Evolutionary conservation across 345 rosid species (phyloP).

Genomic region (Syzygium aromaticum): DNA sequence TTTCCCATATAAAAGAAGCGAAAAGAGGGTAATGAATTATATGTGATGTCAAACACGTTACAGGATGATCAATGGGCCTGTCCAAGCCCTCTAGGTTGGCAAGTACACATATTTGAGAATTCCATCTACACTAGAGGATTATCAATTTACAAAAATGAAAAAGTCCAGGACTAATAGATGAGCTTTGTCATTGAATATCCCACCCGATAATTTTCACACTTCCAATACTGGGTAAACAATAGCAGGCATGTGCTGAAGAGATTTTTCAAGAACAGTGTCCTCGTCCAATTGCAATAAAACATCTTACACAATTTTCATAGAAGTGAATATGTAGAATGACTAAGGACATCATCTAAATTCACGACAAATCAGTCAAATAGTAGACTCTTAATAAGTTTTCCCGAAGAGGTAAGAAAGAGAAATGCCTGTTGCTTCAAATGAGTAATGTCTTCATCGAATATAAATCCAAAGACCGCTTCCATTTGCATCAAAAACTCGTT

Average conservation of each 20-base stretch:
- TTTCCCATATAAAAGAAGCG: neutral
- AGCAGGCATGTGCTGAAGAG: neutral
- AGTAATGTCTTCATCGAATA: constrained; percentile 57
- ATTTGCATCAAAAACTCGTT: constrained; percentile 74
- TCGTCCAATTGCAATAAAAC: neutral
- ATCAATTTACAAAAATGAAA: neutral
- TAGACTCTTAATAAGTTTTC: neutral
- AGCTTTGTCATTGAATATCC: neutral
- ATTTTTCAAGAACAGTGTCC: neutral
- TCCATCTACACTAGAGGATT: neutral
- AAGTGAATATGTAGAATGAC: neutral
- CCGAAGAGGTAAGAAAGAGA: constrained; percentile 4
- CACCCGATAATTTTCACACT: neutral
- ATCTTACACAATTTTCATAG: neutral
- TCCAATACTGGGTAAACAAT: neutral
- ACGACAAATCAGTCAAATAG: neutral
- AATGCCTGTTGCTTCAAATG: constrained; percentile 69
- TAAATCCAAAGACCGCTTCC: constrained; percentile 65
- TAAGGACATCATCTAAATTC: neutral
- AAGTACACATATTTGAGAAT: neutral
- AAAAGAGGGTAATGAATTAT: neutral
- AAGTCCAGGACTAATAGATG: neutral
- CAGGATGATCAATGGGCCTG: neutral
- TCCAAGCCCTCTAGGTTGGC: neutral
- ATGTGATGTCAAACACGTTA: neutral